Conservation (phyloP, 371 early-diverging fungal genomes). For the Mortierella sp. region DNA sequence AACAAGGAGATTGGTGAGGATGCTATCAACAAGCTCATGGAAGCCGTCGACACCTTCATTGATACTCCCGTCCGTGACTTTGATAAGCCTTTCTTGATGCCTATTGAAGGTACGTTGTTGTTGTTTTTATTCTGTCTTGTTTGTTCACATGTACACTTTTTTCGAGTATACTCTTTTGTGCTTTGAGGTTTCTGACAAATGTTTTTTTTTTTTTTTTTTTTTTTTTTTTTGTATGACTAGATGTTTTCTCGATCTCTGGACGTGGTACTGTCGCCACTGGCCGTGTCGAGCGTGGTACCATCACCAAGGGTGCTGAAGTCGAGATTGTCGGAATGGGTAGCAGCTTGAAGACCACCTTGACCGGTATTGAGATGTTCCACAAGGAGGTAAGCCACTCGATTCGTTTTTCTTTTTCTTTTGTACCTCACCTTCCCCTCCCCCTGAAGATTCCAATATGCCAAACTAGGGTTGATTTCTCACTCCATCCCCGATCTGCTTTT, state of each 20-base stretch:
- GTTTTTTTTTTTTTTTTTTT: background rate
- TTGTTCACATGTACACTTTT: too few relatives aligned
- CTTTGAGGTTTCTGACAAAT: background rate
- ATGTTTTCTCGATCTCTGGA: slow-evolving; percentile 98
- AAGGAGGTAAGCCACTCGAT: slow-evolving; percentile 68
- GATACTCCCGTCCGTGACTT: slow-evolving; percentile 94
- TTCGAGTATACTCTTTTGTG: background rate
- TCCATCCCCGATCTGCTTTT: background rate
- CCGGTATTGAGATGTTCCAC: slow-evolving; percentile 99
- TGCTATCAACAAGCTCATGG: slow-evolving; percentile 91
- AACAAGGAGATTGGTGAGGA: slow-evolving; percentile 93
- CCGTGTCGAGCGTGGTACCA: slow-evolving; percentile 96
- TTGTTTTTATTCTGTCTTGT: background rate
- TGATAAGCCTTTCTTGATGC: slow-evolving; percentile 99
- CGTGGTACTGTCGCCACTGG: slow-evolving; percentile 99
- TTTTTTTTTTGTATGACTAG: slow-evolving; percentile 55
- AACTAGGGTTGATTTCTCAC: background rate
- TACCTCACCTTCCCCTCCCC: too few relatives aligned
- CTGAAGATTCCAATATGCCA: too few relatives aligned
- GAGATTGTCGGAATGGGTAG: slow-evolving; percentile 96
- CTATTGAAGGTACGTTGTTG: slow-evolving; percentile 78
- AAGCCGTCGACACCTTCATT: slow-evolving; percentile 93
- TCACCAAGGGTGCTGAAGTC: slow-evolving; percentile 94
- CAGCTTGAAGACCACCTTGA: slow-evolving; percentile 89
- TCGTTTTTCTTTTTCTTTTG: too few relatives aligned